Base-by-base conservation (phyloP, 768 basidiomycete species). In the Serendipita sp. region DNA sequence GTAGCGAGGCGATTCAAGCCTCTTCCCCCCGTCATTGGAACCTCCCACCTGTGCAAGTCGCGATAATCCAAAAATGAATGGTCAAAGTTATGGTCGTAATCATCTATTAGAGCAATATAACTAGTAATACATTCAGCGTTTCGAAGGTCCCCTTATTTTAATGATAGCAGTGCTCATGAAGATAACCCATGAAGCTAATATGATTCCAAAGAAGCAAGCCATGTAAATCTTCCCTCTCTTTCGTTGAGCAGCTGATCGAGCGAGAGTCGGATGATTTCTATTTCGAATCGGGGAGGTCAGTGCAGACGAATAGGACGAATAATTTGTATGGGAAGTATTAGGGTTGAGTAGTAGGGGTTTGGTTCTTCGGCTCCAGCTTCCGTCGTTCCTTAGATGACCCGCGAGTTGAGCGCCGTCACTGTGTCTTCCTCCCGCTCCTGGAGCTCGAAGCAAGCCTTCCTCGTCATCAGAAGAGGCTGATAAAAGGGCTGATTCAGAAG, bases 121-220 rank as follows among this genome's bases (percentile, higher is more conserved):
- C n/a, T 43, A 43, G 42, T 43, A 43, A 51, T 11, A 51, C 9
- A 51, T 24, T 58, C 22, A 31, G 53, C 9, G 24, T 58, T 58
- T n/a, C 38, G 7, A 7, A 38, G 38, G 38, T 5, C 53, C 53
- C 9, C 30, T 58, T 63, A 86, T 71, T 66, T 78, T 79, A 61
- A 77, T 69, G 77, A 77, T 83, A 0, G 83, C 85, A 17, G 82
- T 84, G 9, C 68, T 74, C 67, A 88, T 72, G 71, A 87, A 87
- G 64, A 86, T 70, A 38, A 78, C 67, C 86, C 85, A 88, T 3
- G 83, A 80, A 51, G 68, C 70, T 16, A 78, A 66, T 9, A 86
- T 76, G 34, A 83, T 67, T 1, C 66, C 56, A 17, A 65, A 74
- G 45, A 76, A 77, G 26, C 79, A 64, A 33, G 72, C 66, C 28